Evolutionary conservation across 2,329 filamentous ascomycete species (phyloP), one percentile per base, ranked within the genome.

Genomic region (Xylariomycetidae sp.): DNA sequence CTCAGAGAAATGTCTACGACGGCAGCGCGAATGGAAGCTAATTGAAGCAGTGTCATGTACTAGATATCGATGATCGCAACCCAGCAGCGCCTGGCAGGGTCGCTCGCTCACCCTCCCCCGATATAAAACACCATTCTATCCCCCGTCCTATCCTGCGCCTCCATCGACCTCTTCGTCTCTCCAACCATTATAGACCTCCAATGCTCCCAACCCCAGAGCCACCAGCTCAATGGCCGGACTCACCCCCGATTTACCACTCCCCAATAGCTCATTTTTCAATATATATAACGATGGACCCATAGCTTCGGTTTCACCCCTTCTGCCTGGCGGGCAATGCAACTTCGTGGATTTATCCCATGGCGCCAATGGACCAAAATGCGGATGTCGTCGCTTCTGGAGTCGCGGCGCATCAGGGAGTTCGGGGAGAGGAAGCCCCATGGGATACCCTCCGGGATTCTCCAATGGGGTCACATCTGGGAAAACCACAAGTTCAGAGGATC

Each of bases 311-410:
- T 44, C 38, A 41, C 59, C 48, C 33, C 30, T 36, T 34, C 62
- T 77, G 8, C 74, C 74, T 3, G 60, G 62, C 37, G 75, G 75
- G 32, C 62, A 62, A 30, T 80, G 75, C 61, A 77, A 78, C 54
- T 79, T 67, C 50, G 67, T 74, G 38, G 72, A 79, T 47, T 49
- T 76, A 36, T 66, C 59, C 4, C 64, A 67, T 38, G 68, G 74
- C 37, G 62, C 72, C 41, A 66, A 64, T 50, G 72, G 69, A 37
- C 62, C 67, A 19, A 67, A 66, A 39, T 80, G 75, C 42, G 75
- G 75, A 51, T 80, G 75, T 46, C 74, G 74, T 44, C 73, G 74
- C 33, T 80, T 79, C 57, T 80, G 74, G 73, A 67, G 66, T 48
- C 67, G 67, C 40, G 58, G 57, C 34, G 45, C 53, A 34, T 43